Evolutionary conservation across 2,329 filamentous ascomycete species (phyloP), one percentile per base, ranked within the genome.

Genomic region (Claviceps maximensis): DNA sequence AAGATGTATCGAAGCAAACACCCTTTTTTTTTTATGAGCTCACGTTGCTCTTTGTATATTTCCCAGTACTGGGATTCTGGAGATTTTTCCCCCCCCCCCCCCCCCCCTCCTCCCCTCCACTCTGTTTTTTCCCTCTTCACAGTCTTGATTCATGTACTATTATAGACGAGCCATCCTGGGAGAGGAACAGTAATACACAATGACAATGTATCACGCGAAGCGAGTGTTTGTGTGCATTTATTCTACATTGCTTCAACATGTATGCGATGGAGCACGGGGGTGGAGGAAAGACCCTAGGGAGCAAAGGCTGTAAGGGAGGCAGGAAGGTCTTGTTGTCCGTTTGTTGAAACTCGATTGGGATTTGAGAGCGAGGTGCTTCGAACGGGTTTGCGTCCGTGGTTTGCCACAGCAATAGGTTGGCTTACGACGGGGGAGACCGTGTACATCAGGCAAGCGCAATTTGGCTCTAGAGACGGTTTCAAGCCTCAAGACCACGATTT

Each of bases 71-170:
- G 57, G 61, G 61, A 58, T 58, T 58, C 64, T 61, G 62, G 63
- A 65, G 60, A 70, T 69, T 66, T 71, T 13, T 36, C 15, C 31
- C 10, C 10, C 15, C 36, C 36, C 3, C 15, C 17, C 36, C 15
- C 12, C 31, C 2, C 31, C 31, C 31, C 31, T 33, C 31, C 8
- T 51, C 19, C 68, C n/a, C n/a, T n/a, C n/a, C 68, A 62, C 69
- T 71, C 63, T 67, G 63, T 62, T 71, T 71, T n/a, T n/a, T n/a
- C n/a, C n/a, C 67, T 65, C 62, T 62, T 61, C 59, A 53, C 68
- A 10, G 65, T 70, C 66, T 67, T 65, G 58, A 64, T 59, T 59
- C 56, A 59, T 64, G 63, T 67, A 66, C 57, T 67, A 65, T 66
- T 67, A 65, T 66, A 69, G 62, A 64, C 59, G 62, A 62, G 58